Base-by-base conservation (phyloP, 805 yeast species). In the Cephaloascus albidus region DNA sequence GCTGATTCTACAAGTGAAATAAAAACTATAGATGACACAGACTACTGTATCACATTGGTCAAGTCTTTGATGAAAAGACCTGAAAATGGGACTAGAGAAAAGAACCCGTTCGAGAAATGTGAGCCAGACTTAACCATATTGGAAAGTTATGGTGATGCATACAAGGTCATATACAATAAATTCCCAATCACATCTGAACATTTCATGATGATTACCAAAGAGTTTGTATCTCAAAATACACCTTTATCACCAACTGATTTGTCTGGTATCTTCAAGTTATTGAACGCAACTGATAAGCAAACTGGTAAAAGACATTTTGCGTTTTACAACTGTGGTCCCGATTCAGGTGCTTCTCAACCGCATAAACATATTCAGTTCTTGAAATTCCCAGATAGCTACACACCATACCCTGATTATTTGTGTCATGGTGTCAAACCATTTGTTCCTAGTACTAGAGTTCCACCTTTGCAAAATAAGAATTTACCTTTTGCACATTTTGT, bases 291-390 rank as follows among this genome's bases (percentile, higher is more conserved):
- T 38, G 75, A 76, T 49, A 42, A 50, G 10, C 48, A 43, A 4
- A 57, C 59, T 40, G 57, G 44, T 45, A 38, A 53, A 2, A 68
- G 74, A 41, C 81, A 85, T 69, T 68, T 89, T 55, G 88, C 88
- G 0, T 90, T 90, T 58, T 90, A 77, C 70, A 90, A 90, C 58
- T 79, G 86, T 53, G 98, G 98, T 5, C 77, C 79, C 16, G 71
- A 77, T 48, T 78, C 94, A 45, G 98, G 97, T 1, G 95, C 96
- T n/a, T 87, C 96, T 0, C 93, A 88, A 52, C 81, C 85, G 36
- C 98, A 90, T 63, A 87, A 85, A 55, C 98, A 90, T 60, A 60
- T 93, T 45, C 98, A 93, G 60, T 79, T 89, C 59, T 65, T 90
- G 72, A 68, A 77, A 35, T 63, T 85, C 35, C 94, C 96, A 2